Conservation (phyloP, 129 eudicot genomes). For the Artemisia tridentata region DNA sequence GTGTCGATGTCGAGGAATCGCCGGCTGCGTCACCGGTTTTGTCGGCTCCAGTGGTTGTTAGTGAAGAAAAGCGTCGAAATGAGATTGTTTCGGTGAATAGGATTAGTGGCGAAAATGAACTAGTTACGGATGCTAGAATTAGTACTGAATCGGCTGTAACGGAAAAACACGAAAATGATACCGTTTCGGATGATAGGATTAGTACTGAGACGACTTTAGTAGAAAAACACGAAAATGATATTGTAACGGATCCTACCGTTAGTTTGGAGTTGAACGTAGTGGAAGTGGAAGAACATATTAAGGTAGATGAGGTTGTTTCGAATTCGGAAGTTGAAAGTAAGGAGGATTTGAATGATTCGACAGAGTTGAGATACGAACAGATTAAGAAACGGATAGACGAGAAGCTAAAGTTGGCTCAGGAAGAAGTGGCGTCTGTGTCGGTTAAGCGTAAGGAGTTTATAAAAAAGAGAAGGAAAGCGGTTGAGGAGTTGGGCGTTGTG, state of each 20-base stretch:
- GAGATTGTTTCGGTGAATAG: no score
- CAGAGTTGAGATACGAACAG: conserved; percentile 42
- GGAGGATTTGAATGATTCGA: conserved; percentile 21
- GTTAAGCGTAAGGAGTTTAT: conserved; percentile 44
- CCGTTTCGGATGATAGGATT: no score
- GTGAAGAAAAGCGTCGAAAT: background rate
- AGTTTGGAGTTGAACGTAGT: background rate
- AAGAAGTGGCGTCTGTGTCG: conserved; percentile 38
- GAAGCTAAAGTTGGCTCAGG: conserved; percentile 40
- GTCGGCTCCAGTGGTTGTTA: conserved; percentile 5
- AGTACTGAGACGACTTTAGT: no score
- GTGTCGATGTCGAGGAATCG: conserved; percentile 1
- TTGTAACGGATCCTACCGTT: no score
- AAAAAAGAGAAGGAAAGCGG: conserved; percentile 58
- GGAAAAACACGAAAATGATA: no score
- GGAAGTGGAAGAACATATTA: conserved; percentile 21
- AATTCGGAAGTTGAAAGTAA: conserved; percentile 7
- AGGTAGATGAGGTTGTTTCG: conserved; percentile 22
- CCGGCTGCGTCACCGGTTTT: background rate
- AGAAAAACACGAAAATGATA: background rate
- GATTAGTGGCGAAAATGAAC: no score
- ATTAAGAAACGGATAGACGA: conserved; percentile 38
- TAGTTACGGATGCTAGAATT: no score
- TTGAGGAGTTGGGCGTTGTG: conserved; percentile 45
- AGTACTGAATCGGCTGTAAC: no score